Base-by-base conservation (phyloP, 75 land plant genomes). In the Pinus taeda region DNA sequence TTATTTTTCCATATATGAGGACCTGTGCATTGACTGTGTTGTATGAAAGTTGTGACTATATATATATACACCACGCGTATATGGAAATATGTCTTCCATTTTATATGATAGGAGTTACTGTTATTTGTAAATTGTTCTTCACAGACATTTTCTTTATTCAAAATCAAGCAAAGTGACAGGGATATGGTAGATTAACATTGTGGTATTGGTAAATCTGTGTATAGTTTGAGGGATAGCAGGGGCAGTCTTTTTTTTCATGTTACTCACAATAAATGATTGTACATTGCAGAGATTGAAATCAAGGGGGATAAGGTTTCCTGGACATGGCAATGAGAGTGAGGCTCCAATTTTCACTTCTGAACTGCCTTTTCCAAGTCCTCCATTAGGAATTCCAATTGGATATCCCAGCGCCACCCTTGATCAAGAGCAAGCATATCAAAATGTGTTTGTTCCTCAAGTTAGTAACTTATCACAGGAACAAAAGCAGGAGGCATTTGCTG, bases 251-350 rank as follows among this genome's bases (percentile, higher is more conserved):
- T 4, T 13, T 26, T 24, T 29, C 1, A 0, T 62, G 29, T 22
- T 62, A 11, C 12, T 62, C 29, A 62, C 65, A 1, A 3, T 62
- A 29, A 24, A 11, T 7, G 11, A 7, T 62, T 62, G 65, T 62
- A 62, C 30, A 62, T 66, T 81, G 71, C 90, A 94, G 98, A 90
- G 85, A 80, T 76, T 95, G 85, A 87, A 81, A 78, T n/a, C 81
- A 39, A 87, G 91, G 76, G 87, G 85, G 59, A 57, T 79, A 17
- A 86, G 82, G 59, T 81, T 84, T 62, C 85, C 84, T 13, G 80
- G 75, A 30, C 77, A 84, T 74, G 90, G 83, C 63, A 79, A 49
- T 59, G 85, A 74, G 65, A 80, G 76, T 63, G 57, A 73, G 1
- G 67, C 83, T 7, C 73, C 87, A 0, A 74, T 76, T 30, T 81